Evolutionary conservation across 208 protist species (phyloP).

Genomic region (Crithidia brevicula): DNA sequence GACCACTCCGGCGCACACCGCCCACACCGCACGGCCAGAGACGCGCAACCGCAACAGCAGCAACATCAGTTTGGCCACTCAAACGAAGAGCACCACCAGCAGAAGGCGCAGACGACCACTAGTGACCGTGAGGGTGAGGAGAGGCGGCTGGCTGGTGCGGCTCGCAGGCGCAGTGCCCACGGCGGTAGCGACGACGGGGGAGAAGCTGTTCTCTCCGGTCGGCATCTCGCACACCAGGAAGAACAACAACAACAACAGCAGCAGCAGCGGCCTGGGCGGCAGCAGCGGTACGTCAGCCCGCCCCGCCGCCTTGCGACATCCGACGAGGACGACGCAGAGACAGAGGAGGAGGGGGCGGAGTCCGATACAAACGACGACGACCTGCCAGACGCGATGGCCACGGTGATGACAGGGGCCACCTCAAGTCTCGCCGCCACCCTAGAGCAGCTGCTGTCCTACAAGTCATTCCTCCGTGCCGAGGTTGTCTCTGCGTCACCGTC

Average conservation of each 20-base stretch:
- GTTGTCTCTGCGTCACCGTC: not conserved
- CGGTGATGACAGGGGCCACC: conserved; percentile 1
- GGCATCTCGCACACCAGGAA: conserved; percentile 1
- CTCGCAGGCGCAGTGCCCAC: not conserved
- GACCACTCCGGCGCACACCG: not conserved
- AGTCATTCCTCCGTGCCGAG: not conserved
- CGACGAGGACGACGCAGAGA: conserved; percentile 6
- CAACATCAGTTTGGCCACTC: not conserved
- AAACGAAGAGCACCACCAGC: not conserved
- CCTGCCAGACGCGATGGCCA: conserved; percentile 8
- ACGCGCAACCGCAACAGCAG: not conserved
- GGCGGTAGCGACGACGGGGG: conserved; percentile 16
- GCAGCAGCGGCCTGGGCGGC: not conserved
- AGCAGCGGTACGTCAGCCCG: not conserved
- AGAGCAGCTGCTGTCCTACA: conserved; percentile 19
- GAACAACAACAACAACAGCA: conserved; percentile 10
- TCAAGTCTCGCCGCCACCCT: conserved; percentile 20
- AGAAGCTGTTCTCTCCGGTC: conserved; percentile 18
- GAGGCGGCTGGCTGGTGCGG: no score
- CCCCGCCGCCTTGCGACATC: conserved; percentile 1
- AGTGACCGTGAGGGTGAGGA: no score
- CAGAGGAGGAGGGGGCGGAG: not conserved
- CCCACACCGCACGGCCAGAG: not conserved
- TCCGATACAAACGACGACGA: conserved; percentile 5
- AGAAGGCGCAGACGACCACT: not conserved